Conservation (phyloP, 805 yeast genomes). For the Saturnispora zaruensis region DNA sequence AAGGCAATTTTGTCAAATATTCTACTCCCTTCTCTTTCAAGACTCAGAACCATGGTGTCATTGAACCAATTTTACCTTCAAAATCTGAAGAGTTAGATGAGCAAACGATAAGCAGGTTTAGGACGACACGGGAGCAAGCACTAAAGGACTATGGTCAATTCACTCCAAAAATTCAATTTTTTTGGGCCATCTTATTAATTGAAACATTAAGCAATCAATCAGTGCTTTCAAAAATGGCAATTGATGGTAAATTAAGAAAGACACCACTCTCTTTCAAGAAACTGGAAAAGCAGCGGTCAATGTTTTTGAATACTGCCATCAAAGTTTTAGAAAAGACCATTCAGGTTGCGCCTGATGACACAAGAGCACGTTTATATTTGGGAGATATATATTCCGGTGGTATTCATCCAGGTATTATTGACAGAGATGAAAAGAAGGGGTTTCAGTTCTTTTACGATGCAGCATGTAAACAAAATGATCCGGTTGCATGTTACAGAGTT, state of each 20-base stretch:
- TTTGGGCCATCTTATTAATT: constrained; percentile 52
- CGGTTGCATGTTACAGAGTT: constrained; percentile 56
- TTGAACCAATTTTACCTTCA: constrained; percentile 26
- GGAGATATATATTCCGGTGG: constrained; percentile 53
- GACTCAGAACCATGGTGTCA: constrained; percentile 19
- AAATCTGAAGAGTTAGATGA: constrained; percentile 24
- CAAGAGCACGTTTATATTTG: constrained; percentile 50
- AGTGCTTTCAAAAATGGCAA: constrained; percentile 35
- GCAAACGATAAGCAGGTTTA: constrained; percentile 22
- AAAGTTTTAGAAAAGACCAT: constrained; percentile 52
- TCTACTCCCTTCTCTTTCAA: constrained; percentile 16
- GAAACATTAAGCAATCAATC: constrained; percentile 38
- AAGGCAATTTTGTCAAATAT: constrained; percentile 10
- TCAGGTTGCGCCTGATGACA: constrained; percentile 35
- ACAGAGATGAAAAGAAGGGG: constrained; percentile 51
- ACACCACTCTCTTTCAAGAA: constrained; percentile 34
- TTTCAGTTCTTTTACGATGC: constrained; percentile 52
- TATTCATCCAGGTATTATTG: constrained; percentile 39
- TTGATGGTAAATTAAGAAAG: constrained; percentile 38
- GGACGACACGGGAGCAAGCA: constrained; percentile 26
- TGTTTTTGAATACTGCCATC: constrained; percentile 48
- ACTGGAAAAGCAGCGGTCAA: constrained; percentile 42
- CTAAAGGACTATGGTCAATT: constrained; percentile 31
- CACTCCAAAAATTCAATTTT: constrained; percentile 47
- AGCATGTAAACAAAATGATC: constrained; percentile 43